A percentile compares a stretch with the other conserved stretches of the same genome.
Conservation (phyloP, 192 early-diverging fungal species). For the Chytriomyces confervae region DNA sequence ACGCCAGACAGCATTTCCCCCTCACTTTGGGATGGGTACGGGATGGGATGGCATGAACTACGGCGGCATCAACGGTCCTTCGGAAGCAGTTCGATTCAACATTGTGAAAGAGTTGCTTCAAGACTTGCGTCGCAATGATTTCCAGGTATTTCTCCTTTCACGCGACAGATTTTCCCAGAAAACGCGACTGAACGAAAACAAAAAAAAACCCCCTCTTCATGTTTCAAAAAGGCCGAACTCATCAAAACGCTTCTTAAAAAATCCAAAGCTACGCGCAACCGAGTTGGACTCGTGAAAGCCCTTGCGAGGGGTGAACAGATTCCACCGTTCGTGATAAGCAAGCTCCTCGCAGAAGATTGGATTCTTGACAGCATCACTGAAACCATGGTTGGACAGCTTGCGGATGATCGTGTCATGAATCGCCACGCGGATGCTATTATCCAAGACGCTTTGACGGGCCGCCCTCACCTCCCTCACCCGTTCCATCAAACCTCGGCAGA, state of each 20-base stretch:
- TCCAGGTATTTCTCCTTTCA: slow-evolving; percentile 6
- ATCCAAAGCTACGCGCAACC: slow-evolving; percentile 1
- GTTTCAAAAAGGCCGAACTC: neutral
- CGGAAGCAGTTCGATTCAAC: neutral
- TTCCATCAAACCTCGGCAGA: no score
- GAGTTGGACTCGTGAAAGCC: slow-evolving; percentile 13
- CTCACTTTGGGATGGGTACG: no score
- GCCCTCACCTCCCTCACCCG: slow-evolving; percentile 8
- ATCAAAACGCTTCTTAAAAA: neutral
- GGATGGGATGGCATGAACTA: no score
- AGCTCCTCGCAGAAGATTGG: slow-evolving; percentile 15
- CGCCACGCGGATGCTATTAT: slow-evolving; percentile 17
- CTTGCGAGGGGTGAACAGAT: neutral
- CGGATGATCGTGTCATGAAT: slow-evolving; percentile 7
- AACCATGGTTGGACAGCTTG: neutral
- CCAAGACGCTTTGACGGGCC: neutral
- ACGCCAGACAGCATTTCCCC: no score
- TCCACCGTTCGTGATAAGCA: neutral
- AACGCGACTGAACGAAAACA: neutral
- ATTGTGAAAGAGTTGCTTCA: slow-evolving; percentile 9
- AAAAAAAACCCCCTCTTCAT: neutral
- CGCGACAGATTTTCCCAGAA: neutral
- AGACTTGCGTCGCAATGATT: neutral
- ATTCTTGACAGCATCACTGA: neutral
- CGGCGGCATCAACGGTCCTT: no score